Percentiles rank a stretch among this genome's conserved stretches.
Evolutionary conservation across 352 stramenopile species (phyloP).

Genomic region (Aphanomyces astaci): DNA sequence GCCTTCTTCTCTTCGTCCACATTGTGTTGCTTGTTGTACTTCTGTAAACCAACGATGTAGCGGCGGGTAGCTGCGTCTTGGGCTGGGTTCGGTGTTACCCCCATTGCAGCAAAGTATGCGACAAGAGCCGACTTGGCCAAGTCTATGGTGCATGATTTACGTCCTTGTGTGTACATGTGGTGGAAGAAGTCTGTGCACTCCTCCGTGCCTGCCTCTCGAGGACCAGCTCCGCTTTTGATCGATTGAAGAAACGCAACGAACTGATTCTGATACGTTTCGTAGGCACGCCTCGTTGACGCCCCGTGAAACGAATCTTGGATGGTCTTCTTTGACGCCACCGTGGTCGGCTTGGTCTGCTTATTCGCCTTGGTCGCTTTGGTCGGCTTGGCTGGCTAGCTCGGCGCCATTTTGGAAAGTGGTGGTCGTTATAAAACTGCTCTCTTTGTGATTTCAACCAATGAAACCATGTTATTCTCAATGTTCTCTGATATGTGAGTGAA

Average conservation of each 20-base stretch:
- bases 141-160: background rate
- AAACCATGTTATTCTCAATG: background rate
- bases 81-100: background rate
- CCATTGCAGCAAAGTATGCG: background rate
- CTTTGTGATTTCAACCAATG: background rate
- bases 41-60: background rate
- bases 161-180: background rate
- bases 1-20: constrained; percentile 1
- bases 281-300: background rate
- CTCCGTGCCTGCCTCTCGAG: background rate
- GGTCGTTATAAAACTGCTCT: no score
- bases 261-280: background rate
- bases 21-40: constrained; percentile 6
- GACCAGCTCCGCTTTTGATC: background rate
- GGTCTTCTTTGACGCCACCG: background rate
- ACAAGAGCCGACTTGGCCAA: background rate
- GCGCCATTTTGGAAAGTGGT: background rate
- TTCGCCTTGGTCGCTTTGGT: no score
- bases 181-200: constrained; percentile 7
- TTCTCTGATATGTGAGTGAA: background rate
- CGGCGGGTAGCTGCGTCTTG: background rate
- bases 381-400: no score
- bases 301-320: background rate
- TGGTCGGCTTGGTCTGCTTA: background rate
- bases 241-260: background rate